Evolutionary conservation across 495 filamentous ascomycete genomes (phyloP).

Genomic region (Penicillium alfredii): DNA sequence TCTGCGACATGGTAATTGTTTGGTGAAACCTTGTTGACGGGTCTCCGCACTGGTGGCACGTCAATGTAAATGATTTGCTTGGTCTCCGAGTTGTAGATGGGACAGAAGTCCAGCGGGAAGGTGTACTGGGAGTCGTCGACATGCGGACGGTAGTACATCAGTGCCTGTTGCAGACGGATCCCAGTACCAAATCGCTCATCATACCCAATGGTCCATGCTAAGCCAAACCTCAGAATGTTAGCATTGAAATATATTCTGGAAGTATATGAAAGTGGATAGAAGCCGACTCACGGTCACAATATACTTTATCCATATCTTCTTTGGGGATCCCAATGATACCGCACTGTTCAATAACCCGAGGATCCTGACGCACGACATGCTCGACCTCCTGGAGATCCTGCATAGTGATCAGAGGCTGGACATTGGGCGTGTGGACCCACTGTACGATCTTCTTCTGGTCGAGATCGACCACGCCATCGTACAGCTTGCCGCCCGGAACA

Average conservation of each 20-base stretch:
- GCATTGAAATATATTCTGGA: not conserved
- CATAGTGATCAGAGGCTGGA: constrained; percentile 93
- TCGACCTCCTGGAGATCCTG: constrained; percentile 91
- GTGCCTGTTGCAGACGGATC: constrained; percentile 79
- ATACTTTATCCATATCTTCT: constrained; percentile 87
- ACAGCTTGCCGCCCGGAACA: constrained; percentile 70
- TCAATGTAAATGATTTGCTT: constrained; percentile 85
- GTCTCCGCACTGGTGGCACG: constrained; percentile 72
- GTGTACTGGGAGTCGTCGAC: constrained; percentile 86
- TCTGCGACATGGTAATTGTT: constrained; percentile 77
- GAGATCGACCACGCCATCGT: constrained; percentile 79
- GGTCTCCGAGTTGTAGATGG: constrained; percentile 81
- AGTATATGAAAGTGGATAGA: not conserved
- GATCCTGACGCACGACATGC: constrained; percentile 68
- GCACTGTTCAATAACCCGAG: constrained; percentile 91
- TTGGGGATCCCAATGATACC: constrained; percentile 76
- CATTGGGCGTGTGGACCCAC: constrained; percentile 73
- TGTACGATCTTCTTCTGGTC: constrained; percentile 60
- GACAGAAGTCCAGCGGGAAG: constrained; percentile 90
- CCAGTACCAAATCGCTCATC: constrained; percentile 83
- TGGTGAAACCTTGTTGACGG: constrained; percentile 64
- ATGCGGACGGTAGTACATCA: constrained; percentile 93
- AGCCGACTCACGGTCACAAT: constrained; percentile 68
- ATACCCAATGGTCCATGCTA: constrained; percentile 93
- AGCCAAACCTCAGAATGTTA: not conserved